phyloP scores from a whole-genome alignment of 2,329 filamentous ascomycete genomes.

The Xylaria sp. region DNA sequence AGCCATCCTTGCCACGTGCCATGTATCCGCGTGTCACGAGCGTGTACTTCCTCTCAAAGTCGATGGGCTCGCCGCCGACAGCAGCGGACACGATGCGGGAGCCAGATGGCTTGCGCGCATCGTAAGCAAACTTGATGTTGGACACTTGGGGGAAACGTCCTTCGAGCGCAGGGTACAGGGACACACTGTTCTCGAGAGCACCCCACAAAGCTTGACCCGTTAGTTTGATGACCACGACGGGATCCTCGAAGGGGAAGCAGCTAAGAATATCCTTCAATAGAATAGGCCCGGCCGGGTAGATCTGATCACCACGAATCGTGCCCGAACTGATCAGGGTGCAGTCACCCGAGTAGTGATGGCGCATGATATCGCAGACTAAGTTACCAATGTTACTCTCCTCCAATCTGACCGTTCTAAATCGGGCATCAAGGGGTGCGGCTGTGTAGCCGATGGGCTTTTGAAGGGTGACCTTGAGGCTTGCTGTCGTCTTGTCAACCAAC shows the following conservation, averaged over 20 bases:
- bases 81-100: slow-evolving; percentile 58
- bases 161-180: slow-evolving; percentile 75
- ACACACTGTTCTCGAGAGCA: slow-evolving; percentile 81
- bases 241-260: slow-evolving; percentile 90
- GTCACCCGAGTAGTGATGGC: slow-evolving; percentile 73
- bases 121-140: slow-evolving; percentile 71
- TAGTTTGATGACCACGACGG: slow-evolving; percentile 70
- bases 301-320: slow-evolving; percentile 81
- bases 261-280: slow-evolving; percentile 77
- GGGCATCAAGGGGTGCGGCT: slow-evolving; percentile 72
- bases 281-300: slow-evolving; percentile 76
- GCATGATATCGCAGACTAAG: slow-evolving; percentile 89
- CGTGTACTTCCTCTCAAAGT: slow-evolving; percentile 60
- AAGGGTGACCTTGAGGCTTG: slow-evolving; percentile 67
- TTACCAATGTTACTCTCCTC: slow-evolving; percentile 82
- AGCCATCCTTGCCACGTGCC: slow-evolving; percentile 83
- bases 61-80: slow-evolving; percentile 57
- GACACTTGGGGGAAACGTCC: slow-evolving; percentile 83
- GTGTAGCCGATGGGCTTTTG: slow-evolving; percentile 83
- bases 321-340: slow-evolving; percentile 80
- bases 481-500: slow-evolving; percentile 64
- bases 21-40: slow-evolving; percentile 84
- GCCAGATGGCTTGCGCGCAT: slow-evolving; percentile 55
- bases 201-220: slow-evolving; percentile 67
- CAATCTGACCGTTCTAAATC: slow-evolving; percentile 75